A percentile compares a stretch with the other conserved stretches of the same genome.
Evolutionary conservation across 2,329 filamentous ascomycete genomes (phyloP).

Genomic region (Trichophyton simii): DNA sequence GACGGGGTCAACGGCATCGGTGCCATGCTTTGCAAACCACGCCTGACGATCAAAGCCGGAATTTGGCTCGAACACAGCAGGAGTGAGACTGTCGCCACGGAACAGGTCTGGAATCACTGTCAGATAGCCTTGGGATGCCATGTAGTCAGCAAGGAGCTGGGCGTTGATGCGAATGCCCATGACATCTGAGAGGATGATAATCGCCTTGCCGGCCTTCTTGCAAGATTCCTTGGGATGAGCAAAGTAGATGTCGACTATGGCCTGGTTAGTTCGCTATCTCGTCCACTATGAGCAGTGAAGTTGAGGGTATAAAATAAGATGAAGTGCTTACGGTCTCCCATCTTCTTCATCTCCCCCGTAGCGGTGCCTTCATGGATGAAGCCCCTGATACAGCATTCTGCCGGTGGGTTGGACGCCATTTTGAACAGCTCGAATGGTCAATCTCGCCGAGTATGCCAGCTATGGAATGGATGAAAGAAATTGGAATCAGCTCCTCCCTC

Average conservation of each 20-base stretch:
- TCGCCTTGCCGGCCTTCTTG: constrained; percentile 39
- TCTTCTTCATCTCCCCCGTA: constrained; percentile 35
- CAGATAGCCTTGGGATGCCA: constrained; percentile 59
- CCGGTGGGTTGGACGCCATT: constrained; percentile 43
- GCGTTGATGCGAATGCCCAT: constrained; percentile 48
- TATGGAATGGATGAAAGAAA: too few relatives aligned
- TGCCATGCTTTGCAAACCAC: constrained; percentile 38
- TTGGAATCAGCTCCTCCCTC: too few relatives aligned
- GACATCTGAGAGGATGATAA: constrained; percentile 47
- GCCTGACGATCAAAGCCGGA: constrained; percentile 29
- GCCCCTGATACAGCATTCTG: constrained; percentile 36
- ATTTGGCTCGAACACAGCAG: constrained; percentile 31
- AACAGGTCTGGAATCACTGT: constrained; percentile 59
- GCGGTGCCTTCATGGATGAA: constrained; percentile 42
- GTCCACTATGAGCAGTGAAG: too few relatives aligned
- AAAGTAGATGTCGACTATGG: constrained; percentile 45
- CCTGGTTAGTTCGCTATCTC: neutral
- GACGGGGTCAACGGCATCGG: constrained; percentile 40
- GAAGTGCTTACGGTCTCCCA: constrained; percentile 32
- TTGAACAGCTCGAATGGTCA: constrained; percentile 4
- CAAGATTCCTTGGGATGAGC: constrained; percentile 39
- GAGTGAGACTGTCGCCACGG: constrained; percentile 50
- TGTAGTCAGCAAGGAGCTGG: constrained; percentile 60
- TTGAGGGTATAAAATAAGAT: neutral
- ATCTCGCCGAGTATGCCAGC: neutral